Evolutionary conservation across 768 basidiomycete species (phyloP).

Genomic region (Podaxis sp.): DNA sequence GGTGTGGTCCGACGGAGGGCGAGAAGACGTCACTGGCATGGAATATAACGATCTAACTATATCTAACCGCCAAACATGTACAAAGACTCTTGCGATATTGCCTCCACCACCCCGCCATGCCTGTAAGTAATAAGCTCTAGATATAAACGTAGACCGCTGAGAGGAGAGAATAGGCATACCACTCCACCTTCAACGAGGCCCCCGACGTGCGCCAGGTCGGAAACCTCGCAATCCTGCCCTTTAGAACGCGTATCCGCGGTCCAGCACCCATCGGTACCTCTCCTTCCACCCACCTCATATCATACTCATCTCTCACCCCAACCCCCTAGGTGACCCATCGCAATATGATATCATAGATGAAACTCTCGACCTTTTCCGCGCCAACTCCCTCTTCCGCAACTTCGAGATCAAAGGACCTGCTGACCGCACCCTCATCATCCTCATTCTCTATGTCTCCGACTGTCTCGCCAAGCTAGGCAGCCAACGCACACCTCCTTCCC

Average conservation of each 20-base stretch:
- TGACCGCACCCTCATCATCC: constrained; percentile 92
- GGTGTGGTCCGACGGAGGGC: too few species aligned
- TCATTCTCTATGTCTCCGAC: constrained; percentile 97
- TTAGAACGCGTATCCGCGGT: constrained; percentile 89
- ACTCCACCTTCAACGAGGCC: constrained; percentile 89
- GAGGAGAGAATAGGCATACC: constrained; percentile 72
- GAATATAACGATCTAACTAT: neutral
- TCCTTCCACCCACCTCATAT: constrained; percentile 6
- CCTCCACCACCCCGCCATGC: constrained; percentile 42
- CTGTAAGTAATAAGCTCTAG: constrained; percentile 38
- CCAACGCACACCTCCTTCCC: constrained; percentile 62
- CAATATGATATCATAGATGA: constrained; percentile 93
- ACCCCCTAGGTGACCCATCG: constrained; percentile 65
- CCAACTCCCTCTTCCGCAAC: constrained; percentile 98
- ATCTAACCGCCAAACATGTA: neutral
- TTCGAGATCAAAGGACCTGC: constrained; percentile 99
- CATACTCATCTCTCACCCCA: constrained; percentile 14
- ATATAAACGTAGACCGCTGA: constrained; percentile 16
- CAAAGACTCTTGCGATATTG: constrained; percentile 8
- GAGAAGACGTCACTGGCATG: too few species aligned
- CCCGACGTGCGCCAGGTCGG: constrained; percentile 82
- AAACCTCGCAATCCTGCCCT: constrained; percentile 86
- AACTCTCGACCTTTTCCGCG: constrained; percentile 93
- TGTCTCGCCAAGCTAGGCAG: constrained; percentile 89
- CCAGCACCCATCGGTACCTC: constrained; percentile 78